Evolutionary conservation across 2,329 filamentous ascomycete genomes (phyloP), one percentile per base, ranked within the genome.

Genomic region (Dactylellina leptospora): DNA sequence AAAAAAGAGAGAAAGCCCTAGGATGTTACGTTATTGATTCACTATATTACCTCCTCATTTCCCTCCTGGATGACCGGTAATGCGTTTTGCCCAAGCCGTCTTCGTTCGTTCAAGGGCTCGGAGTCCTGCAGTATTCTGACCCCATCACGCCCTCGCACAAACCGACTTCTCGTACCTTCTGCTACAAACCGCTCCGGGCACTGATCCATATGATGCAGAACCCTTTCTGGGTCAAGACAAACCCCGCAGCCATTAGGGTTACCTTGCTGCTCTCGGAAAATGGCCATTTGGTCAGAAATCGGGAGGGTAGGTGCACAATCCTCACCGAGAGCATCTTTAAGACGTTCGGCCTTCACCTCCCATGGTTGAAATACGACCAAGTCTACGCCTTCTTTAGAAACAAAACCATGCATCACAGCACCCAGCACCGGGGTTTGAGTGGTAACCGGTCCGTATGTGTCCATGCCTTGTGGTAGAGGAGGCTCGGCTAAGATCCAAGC

Each of bases 301-400:
- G 66, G 66, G 16, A 71, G 58, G 2, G 38, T 51, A 16, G 66
- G 66, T 18, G 55, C 58, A 23, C 66, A 71, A 16, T 63, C 59
- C 22, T 71, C 66, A 16, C 66, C 66, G 16, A 62, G 16, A 4
- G 63, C 30, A 23, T 63, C 53, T 18, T 50, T 53, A 18, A 71
- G 53, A n/a, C 58, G 58, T 13, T 50, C 58, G 8, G 42, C 58
- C 51, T 63, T 63, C 8, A 36, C 51, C 44, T 71, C 66, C 66
- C 66, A 71, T 2, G 66, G 66, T 27, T 71, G 66, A 20, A 71
- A 71, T 42, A 71, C 58, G 2, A 71, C 53, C 36, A 71, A 30
- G 36, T 71, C 66, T 4, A 71, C 22, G n/a, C 66, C 66, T 45
- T 71, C 66, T 28, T 59, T 59, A 9, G 66, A 71, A 18, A 63